These are phyloP conservation scores for Asterophora lycoperdoides DNA, from an alignment of 768 basidiomycete species.

Conservation along the genomic window DNA sequence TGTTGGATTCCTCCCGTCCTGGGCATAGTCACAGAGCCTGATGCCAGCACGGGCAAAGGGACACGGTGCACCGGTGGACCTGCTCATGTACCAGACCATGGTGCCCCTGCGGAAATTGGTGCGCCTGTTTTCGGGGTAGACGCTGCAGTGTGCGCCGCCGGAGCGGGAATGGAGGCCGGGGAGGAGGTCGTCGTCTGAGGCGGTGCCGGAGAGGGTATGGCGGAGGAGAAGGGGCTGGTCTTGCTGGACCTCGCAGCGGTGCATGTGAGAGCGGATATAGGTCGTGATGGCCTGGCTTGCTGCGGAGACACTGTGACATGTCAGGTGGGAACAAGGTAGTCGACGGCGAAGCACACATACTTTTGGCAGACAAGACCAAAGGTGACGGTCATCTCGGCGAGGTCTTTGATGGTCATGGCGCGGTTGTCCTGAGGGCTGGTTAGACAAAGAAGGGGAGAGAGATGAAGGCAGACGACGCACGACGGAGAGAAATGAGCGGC, in stretches of 20 bases:
- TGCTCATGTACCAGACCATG: constrained; percentile 76
- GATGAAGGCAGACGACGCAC: constrained; percentile 44
- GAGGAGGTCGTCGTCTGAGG: constrained; percentile 68
- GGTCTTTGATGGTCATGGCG: constrained; percentile 84
- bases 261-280: constrained; percentile 71
- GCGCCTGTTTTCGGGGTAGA: constrained; percentile 38
- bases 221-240: constrained; percentile 72
- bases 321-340: not conserved
- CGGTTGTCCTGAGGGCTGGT: constrained; percentile 56
- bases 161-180: constrained; percentile 65
- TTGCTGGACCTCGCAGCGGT: constrained; percentile 66
- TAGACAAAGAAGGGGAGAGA: constrained; percentile 14
- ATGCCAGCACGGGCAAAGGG: constrained; percentile 75
- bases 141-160: constrained; percentile 56
- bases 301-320: constrained; percentile 55
- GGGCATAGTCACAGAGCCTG: constrained; percentile 61
- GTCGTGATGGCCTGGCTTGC: constrained; percentile 80
- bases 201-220: constrained; percentile 68
- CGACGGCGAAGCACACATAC: constrained; percentile 39
- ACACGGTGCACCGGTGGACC: constrained; percentile 70
- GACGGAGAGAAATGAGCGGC: constrained; percentile 67
- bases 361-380: constrained; percentile 73
- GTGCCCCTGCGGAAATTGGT: constrained; percentile 80
- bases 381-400: constrained; percentile 63
- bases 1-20: constrained; percentile 35